Evolutionary conservation across 208 protist species (phyloP).

Genomic region (Crithidia mellificae): DNA sequence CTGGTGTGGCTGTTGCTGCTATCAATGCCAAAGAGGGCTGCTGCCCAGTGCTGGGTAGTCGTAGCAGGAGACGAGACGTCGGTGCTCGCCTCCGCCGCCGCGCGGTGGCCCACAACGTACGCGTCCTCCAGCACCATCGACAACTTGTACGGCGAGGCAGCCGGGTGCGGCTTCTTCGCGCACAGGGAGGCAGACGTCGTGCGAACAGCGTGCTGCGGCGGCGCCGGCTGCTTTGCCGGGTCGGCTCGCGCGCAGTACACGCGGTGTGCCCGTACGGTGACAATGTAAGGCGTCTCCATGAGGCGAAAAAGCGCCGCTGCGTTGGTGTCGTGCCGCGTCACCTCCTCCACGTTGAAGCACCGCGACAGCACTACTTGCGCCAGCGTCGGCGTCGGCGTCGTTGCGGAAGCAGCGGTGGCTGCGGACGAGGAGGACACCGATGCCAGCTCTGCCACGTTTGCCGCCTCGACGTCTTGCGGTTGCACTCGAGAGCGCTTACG

Average conservation of each 20-base stretch:
- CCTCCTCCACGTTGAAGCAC: slow-evolving; percentile 32
- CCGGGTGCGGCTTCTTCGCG: slow-evolving; percentile 9
- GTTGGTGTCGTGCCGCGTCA: slow-evolving; percentile 42
- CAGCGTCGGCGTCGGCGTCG: no score
- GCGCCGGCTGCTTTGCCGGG: slow-evolving; percentile 8
- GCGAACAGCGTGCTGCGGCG: neutral
- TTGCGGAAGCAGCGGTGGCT: no score
- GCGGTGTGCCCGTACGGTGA: slow-evolving; percentile 63
- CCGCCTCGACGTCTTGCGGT: no score
- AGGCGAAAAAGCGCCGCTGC: slow-evolving; percentile 14
- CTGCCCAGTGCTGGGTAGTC: slow-evolving; percentile 35
- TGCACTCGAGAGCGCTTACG: slow-evolving; percentile 3
- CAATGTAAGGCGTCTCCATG: slow-evolving; percentile 14
- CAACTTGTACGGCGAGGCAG: slow-evolving; percentile 32
- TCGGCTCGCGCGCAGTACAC: slow-evolving; percentile 44
- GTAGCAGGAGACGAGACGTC: neutral
- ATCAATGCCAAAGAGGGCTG: slow-evolving; percentile 10
- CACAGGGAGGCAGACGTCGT: slow-evolving; percentile 7
- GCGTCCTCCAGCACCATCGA: slow-evolving; percentile 59
- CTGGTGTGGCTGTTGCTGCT: no score
- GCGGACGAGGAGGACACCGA: no score
- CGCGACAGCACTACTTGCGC: slow-evolving; percentile 14
- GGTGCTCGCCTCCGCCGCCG: neutral
- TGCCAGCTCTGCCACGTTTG: no score
- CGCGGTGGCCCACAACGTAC: slow-evolving; percentile 16